Evolutionary conservation across 768 basidiomycete species (phyloP), one percentile per base, ranked within the genome.

Genomic region (Lentinula boryana): DNA sequence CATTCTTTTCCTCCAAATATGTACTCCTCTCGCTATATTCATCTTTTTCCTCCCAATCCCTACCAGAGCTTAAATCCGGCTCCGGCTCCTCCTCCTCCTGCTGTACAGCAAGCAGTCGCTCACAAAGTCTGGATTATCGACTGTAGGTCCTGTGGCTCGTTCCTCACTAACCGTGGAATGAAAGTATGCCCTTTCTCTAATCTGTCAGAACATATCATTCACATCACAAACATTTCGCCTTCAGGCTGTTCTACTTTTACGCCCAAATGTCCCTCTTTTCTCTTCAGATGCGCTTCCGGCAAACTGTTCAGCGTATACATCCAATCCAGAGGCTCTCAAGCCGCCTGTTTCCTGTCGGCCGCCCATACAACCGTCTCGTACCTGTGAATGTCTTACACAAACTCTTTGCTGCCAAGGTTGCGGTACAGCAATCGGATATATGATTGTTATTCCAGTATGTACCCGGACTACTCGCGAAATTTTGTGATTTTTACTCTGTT

Each of bases 351-450:
- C 74, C 38, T 75, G 74, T 72, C 74, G 72, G 41, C 70, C 77
- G 16, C 67, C 72, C 18, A 64, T 64, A 23, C 63, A 62, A 40
- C 65, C 72, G 15, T 68, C 74, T 4, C 82, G 90, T 44, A 91
- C 91, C 8, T 94, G 92, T 71, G 89, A 91, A 68, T 95, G 91
- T 69, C 76, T 94, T 48, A 94, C 92, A 2, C 89, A 91, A 70
- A 86, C 86, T 0, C 77, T 94, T 21, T 88, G 82, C 67, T 93
- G 92, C 68, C 88, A 89, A 67, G 85, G 84, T 8, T 94, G 92
- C 71, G 92, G 92, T 8, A 72, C 73, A 38, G 73, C 81, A 35
- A 81, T 93, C 56, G 92, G 92, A 33, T 93, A 91, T 69, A 87
- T 88, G 85, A 89, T 91, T 61, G 87, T 91, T 35, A 78, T 83